phyloP scores from a whole-genome alignment of 805 yeast genomes.

The Ogataea corticis region DNA sequence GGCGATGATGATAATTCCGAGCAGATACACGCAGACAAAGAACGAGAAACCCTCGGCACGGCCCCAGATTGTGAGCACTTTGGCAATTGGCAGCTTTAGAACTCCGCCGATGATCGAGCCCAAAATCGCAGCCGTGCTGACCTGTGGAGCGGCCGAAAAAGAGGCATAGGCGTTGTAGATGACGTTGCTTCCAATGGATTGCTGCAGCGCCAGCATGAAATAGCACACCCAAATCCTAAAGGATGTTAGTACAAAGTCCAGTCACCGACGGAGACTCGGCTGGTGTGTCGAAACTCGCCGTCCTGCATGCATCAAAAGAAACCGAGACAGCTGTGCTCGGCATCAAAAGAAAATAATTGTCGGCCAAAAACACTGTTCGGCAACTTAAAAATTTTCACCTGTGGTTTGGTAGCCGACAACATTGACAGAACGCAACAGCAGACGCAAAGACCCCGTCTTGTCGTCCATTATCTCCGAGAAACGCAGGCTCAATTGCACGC shows the following conservation, averaged over 20 bases:
- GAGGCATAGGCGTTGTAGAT: conserved; percentile 24
- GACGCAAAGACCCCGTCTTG: too few species aligned
- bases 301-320: too few species aligned
- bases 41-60: conserved; percentile 33
- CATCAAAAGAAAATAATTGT: too few species aligned
- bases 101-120: conserved; percentile 36
- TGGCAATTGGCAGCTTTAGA: conserved; percentile 33
- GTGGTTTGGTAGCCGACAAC: too few species aligned
- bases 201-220: conserved; percentile 36
- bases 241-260: not conserved
- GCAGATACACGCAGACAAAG: conserved; percentile 21
- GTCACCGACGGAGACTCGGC: too few species aligned
- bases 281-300: too few species aligned
- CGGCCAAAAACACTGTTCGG: too few species aligned
- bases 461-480: too few species aligned
- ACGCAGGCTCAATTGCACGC: not conserved
- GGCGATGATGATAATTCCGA: conserved; percentile 33
- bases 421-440: too few species aligned
- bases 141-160: conserved; percentile 32
- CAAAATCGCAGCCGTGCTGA: conserved; percentile 32
- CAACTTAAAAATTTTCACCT: too few species aligned
- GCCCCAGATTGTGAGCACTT: conserved; percentile 30
- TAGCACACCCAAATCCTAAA: conserved; percentile 35
- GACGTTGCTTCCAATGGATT: conserved; percentile 27
- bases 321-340: too few species aligned